Percentiles rank a stretch among this genome's conserved stretches.
These are phyloP conservation scores for Solanum clarkiae DNA, from an alignment of 257 asterid genomes.

Conservation along the genomic window DNA sequence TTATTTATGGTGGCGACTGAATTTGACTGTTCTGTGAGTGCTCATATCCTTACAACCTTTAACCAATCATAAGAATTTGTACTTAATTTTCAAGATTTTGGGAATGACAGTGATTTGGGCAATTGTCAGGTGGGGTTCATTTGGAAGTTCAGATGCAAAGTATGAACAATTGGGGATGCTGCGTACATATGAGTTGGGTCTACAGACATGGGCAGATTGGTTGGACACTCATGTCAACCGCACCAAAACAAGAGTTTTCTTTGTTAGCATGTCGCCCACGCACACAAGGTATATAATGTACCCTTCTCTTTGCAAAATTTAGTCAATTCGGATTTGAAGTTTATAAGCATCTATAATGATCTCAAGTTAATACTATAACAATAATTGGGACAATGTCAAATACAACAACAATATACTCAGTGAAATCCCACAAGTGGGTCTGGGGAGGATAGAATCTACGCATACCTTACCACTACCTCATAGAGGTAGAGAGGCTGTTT, in stretches of 20 bases:
- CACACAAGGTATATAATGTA: constrained; percentile 3
- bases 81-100: background rate
- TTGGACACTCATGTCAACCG: constrained; percentile 39
- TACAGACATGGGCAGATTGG: constrained; percentile 59
- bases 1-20: constrained; percentile 47
- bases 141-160: constrained; percentile 25
- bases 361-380: background rate
- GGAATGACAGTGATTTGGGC: background rate
- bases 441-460: too few species aligned
- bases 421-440: too few species aligned
- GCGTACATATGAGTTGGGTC: constrained; percentile 40
- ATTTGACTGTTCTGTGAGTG: constrained; percentile 36
- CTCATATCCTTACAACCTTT: background rate
- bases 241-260: constrained; percentile 36
- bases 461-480: too few species aligned
- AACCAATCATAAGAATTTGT: background rate
- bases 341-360: background rate
- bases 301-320: background rate
- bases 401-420: too few species aligned
- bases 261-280: constrained; percentile 49
- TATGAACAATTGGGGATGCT: constrained; percentile 24
- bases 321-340: background rate
- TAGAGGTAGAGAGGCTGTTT: too few species aligned
- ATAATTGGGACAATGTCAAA: background rate
- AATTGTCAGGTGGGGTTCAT: constrained; percentile 43